Conservation (phyloP, 2,329 filamentous ascomycete species). For the Botrytis cinerea region DNA sequence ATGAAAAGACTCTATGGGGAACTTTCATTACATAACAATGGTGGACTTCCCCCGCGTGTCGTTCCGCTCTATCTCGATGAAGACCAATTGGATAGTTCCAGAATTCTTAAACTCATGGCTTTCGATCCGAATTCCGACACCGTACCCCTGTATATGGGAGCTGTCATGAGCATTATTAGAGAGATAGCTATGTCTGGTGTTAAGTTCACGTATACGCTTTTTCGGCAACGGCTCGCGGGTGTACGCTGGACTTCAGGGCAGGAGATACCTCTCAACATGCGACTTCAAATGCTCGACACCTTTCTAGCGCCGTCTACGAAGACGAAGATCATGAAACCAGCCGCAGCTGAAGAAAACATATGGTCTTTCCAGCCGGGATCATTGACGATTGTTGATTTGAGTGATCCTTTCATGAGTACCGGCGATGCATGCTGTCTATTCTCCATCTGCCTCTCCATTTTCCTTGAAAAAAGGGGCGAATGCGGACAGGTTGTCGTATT, state of each 20-base stretch:
- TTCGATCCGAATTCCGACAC: not conserved
- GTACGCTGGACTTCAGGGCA: slow-evolving; percentile 36
- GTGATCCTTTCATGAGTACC: slow-evolving; percentile 67
- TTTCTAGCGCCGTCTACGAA: slow-evolving; percentile 50
- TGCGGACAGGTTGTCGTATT: slow-evolving; percentile 65
- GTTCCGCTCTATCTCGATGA: slow-evolving; percentile 8
- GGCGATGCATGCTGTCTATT: slow-evolving; percentile 71
- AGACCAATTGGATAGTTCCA: slow-evolving; percentile 10
- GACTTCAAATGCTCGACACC: slow-evolving; percentile 64
- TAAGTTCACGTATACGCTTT: slow-evolving; percentile 6
- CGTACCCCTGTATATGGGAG: slow-evolving; percentile 7
- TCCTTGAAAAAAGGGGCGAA: slow-evolving; percentile 55
- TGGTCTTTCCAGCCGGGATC: slow-evolving; percentile 46
- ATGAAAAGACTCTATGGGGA: slow-evolving; percentile 7
- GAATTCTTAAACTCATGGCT: slow-evolving; percentile 9
- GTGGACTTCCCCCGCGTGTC: not conserved
- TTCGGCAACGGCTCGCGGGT: not conserved
- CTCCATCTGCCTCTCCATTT: slow-evolving; percentile 67
- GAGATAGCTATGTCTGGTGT: slow-evolving; percentile 3
- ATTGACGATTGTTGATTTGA: slow-evolving; percentile 70
- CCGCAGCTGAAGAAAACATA: slow-evolving; percentile 8
- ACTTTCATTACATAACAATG: slow-evolving; percentile 1
- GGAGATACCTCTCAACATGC: slow-evolving; percentile 54
- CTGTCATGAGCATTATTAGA: slow-evolving; percentile 2
- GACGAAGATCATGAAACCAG: slow-evolving; percentile 1